These are phyloP conservation scores for Lablab purpureus DNA, from an alignment of 306 rosid species.

Conservation along the genomic window DNA sequence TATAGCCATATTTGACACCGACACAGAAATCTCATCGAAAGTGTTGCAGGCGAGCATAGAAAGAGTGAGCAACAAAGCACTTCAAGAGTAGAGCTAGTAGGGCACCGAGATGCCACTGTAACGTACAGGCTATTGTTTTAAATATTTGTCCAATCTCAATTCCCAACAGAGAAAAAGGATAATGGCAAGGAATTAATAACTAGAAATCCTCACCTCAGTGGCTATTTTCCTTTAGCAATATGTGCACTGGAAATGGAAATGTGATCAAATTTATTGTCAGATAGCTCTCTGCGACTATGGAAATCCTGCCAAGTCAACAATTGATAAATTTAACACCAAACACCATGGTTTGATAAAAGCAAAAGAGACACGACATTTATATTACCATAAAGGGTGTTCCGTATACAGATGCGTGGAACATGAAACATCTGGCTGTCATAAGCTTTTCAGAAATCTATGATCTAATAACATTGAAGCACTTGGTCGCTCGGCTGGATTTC, in stretches of 20 bases:
- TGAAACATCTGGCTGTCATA: slow-evolving; percentile 58
- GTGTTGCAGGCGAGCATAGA: slow-evolving; percentile 42
- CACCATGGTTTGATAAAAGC: slow-evolving; percentile 13
- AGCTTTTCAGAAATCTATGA: slow-evolving; percentile 76
- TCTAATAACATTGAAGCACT: slow-evolving; percentile 77
- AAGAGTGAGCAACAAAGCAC: slow-evolving; percentile 41
- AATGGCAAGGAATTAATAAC: slow-evolving; percentile 35
- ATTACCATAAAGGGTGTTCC: slow-evolving; percentile 60
- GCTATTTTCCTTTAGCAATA: slow-evolving; percentile 54
- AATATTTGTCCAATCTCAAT: slow-evolving; percentile 48
- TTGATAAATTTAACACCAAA: slow-evolving; percentile 34
- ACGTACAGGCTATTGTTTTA: slow-evolving; percentile 47
- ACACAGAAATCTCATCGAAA: slow-evolving; percentile 42
- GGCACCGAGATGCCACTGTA: slow-evolving; percentile 48
- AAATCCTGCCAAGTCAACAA: slow-evolving; percentile 61
- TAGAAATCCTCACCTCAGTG: slow-evolving; percentile 51
- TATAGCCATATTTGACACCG: slow-evolving; percentile 41
- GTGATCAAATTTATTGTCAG: slow-evolving; percentile 60
- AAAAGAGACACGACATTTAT: slow-evolving; percentile 18
- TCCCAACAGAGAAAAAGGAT: slow-evolving; percentile 46
- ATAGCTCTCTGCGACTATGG: slow-evolving; percentile 58
- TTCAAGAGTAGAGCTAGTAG: slow-evolving; percentile 57
- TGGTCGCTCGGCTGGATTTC: slow-evolving; percentile 94
- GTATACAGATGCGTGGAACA: slow-evolving; percentile 48
- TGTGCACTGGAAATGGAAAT: slow-evolving; percentile 48